A percentile compares a stretch with the other conserved stretches of the same genome.
Evolutionary conservation across 139 green algal genomes (phyloP).

Genomic region (Chloropicon primus): DNA sequence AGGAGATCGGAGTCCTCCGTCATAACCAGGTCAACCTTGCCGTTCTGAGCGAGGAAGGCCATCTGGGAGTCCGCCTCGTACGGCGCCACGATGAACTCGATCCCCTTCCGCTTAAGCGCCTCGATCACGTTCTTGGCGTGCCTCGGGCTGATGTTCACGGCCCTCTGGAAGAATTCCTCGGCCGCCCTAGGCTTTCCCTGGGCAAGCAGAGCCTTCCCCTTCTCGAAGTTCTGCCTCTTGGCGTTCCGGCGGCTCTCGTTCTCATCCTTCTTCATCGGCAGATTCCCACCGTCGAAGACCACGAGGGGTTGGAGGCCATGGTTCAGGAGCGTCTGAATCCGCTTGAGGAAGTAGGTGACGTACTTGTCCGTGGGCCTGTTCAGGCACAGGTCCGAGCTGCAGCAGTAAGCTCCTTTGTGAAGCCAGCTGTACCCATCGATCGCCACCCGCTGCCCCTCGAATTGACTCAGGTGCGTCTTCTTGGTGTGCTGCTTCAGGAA

Average conservation of each 20-base stretch:
- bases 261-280: slow-evolving; percentile 90
- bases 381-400: slow-evolving; percentile 69
- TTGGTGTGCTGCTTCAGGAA: slow-evolving; percentile 53
- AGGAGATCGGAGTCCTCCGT: slow-evolving; percentile 96
- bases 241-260: slow-evolving; percentile 10
- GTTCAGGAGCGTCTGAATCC: slow-evolving; percentile 52
- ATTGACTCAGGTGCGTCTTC: slow-evolving; percentile 49
- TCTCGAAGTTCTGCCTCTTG: neutral
- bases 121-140: slow-evolving; percentile 47
- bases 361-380: slow-evolving; percentile 57
- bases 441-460: slow-evolving; percentile 59
- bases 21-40: slow-evolving; percentile 67
- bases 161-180: slow-evolving; percentile 10
- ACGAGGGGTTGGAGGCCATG: slow-evolving; percentile 67
- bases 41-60: slow-evolving; percentile 43
- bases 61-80: slow-evolving; percentile 98
- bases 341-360: slow-evolving; percentile 72
- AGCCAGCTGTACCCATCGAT: slow-evolving; percentile 91
- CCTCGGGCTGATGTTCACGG: slow-evolving; percentile 69
- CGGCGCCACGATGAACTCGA: slow-evolving; percentile 80
- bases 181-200: slow-evolving; percentile 14
- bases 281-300: slow-evolving; percentile 82
- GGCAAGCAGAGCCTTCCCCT: neutral
- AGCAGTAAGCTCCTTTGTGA: slow-evolving; percentile 78
- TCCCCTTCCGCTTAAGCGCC: slow-evolving; percentile 23